phyloP scores from a whole-genome alignment of 768 basidiomycete species.

The Tylopilus subfusipes region DNA sequence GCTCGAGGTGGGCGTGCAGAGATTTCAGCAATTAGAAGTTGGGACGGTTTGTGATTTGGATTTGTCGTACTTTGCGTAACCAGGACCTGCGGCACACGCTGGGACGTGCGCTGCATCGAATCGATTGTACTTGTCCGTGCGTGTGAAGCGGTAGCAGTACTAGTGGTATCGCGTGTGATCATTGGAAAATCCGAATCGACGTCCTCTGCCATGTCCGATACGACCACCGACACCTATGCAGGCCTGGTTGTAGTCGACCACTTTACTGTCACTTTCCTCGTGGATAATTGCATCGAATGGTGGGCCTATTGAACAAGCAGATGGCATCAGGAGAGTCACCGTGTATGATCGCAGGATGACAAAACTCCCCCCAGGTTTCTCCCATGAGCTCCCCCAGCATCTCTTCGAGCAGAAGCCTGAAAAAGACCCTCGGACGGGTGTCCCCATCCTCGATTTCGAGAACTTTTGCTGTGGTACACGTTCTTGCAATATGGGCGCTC shows the following conservation, averaged over 20 bases:
- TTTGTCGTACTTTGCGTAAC: neutral
- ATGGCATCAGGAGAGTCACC: neutral
- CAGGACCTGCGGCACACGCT: neutral
- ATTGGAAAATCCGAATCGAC: too few relatives aligned
- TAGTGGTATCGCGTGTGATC: too few relatives aligned
- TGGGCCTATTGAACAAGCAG: conserved; percentile 20
- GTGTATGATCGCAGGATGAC: conserved; percentile 55
- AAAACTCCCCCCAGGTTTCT: conserved; percentile 73
- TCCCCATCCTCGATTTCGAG: conserved; percentile 69
- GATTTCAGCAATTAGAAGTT: neutral
- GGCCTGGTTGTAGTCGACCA: conserved; percentile 34
- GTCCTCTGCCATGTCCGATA: conserved; percentile 8
- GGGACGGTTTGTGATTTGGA: neutral
- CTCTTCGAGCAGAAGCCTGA: conserved; percentile 46
- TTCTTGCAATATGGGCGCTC: neutral
- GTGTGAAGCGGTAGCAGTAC: neutral
- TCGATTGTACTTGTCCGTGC: neutral
- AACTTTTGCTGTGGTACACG: conserved; percentile 62
- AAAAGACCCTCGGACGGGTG: conserved; percentile 44
- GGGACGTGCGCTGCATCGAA: conserved; percentile 2
- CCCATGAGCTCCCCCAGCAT: conserved; percentile 66
- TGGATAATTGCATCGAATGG: conserved; percentile 84
- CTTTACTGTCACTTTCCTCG: conserved; percentile 58
- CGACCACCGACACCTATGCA: conserved; percentile 8
- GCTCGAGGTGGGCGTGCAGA: neutral